These are phyloP conservation scores for Cercophora sp. DNA, from an alignment of 495 filamentous ascomycete genomes.

Conservation along the genomic window DNA sequence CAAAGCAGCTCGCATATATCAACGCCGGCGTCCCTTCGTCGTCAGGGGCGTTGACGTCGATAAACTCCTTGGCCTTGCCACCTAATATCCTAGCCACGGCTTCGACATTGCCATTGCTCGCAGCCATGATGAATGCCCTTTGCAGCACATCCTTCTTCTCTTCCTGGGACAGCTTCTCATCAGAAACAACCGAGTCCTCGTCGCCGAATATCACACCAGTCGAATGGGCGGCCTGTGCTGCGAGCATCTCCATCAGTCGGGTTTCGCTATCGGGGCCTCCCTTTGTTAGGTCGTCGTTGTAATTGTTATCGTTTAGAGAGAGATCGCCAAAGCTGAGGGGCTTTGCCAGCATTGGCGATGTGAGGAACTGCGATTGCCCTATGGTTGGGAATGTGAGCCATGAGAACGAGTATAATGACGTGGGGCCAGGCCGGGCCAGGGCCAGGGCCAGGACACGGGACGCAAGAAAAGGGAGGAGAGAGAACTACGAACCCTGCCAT, in stretches of 20 bases:
- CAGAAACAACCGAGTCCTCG: constrained; percentile 70
- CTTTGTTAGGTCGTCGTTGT: constrained; percentile 56
- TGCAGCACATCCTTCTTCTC: constrained; percentile 82
- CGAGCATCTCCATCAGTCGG: constrained; percentile 91
- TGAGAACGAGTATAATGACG: constrained; percentile 10
- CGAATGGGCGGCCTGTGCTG: constrained; percentile 81
- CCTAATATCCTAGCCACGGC: constrained; percentile 71
- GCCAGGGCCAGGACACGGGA: background rate
- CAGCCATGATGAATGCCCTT: constrained; percentile 87
- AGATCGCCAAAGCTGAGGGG: constrained; percentile 78
- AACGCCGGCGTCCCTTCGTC: constrained; percentile 92
- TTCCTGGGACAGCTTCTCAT: constrained; percentile 66
- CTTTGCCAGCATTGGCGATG: constrained; percentile 75
- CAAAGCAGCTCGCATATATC: constrained; percentile 99
- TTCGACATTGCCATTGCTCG: constrained; percentile 90
- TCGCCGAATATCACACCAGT: constrained; percentile 68
- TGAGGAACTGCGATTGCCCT: constrained; percentile 95
- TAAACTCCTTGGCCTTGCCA: constrained; percentile 68
- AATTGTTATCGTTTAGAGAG: constrained; percentile 68
- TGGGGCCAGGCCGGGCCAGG: background rate
- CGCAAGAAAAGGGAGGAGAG: constrained; percentile 8
- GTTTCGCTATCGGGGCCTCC: constrained; percentile 76
- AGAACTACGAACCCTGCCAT: constrained; percentile 75
- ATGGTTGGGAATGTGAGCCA: constrained; percentile 22
- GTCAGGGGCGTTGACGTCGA: constrained; percentile 88